phyloP scores from a whole-genome alignment of 1,284 basidiomycete genomes.

The Malassezia obtusa region DNA sequence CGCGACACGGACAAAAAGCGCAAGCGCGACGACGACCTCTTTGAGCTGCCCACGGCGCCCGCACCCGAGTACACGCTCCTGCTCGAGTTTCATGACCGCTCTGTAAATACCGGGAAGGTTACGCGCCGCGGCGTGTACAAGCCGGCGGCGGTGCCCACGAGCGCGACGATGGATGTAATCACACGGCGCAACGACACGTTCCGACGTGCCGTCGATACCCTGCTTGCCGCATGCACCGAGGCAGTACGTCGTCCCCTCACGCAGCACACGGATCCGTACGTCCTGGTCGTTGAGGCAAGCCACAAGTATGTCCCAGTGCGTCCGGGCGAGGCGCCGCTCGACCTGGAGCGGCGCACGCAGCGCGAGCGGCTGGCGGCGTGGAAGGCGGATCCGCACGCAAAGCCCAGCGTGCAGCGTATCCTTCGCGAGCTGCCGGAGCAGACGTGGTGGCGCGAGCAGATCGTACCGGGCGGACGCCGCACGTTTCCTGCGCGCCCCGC shows the following conservation, averaged over 20 bases:
- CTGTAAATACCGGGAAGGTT: constrained; percentile 21
- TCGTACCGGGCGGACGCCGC: constrained; percentile 41
- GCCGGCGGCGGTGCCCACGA: constrained; percentile 10
- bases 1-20: constrained; percentile 21
- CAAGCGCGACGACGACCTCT: constrained; percentile 26
- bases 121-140: constrained; percentile 25
- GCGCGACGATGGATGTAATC: constrained; percentile 16
- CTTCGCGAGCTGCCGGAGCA: constrained; percentile 32
- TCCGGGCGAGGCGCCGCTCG: constrained; percentile 23
- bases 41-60: constrained; percentile 18
- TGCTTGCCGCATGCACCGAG: constrained; percentile 33
- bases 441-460: constrained; percentile 45
- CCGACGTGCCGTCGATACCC: constrained; percentile 37
- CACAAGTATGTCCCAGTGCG: constrained; percentile 37
- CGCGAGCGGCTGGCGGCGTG: constrained; percentile 35
- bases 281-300: constrained; percentile 35
- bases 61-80: constrained; percentile 16
- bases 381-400: constrained; percentile 30
- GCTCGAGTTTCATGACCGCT: constrained; percentile 9
- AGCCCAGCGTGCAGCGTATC: constrained; percentile 27
- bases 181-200: constrained; percentile 43
- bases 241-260: constrained; percentile 8
- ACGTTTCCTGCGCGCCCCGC: constrained; percentile 29
- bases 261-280: constrained; percentile 34
- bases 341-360: constrained; percentile 26